Base-by-base conservation (phyloP, 371 early-diverging fungal species). In the Mortierella sp. region DNA sequence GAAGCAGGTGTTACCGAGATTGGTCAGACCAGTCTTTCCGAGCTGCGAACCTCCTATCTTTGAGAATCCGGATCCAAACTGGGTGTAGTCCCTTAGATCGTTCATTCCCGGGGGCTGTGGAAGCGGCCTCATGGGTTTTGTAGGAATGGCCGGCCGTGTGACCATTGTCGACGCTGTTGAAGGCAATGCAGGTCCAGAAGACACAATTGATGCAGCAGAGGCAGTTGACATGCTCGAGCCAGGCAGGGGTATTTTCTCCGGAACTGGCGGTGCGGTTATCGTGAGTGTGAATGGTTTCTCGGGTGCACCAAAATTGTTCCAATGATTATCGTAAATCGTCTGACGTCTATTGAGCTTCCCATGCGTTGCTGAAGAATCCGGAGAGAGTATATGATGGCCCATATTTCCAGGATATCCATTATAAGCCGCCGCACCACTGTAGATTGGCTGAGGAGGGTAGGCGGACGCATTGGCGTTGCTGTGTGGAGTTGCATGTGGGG, bases 1-100 rank as follows among this genome's bases (percentile, higher is more conserved):
- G 79, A 89, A 99, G 76, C 99, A 99, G 0, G 99, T 98, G 73
- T 99, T 99, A 30, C 99, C 99, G 39, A 99, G 68, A 72, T 99
- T 99, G 57, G 89, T 90, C 60, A 99, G 79, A 3, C 99, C 99
- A 0, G 88, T 85, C 30, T 87, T 86, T n/a, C 93, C 93, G 50
- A 89, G 85, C 53, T 75, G 72, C 2, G 83, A 76, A 0, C 72
- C 70, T 9, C 82, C 84, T 23, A 86, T 67, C 50, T 81, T 79
- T 17, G 86, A 83, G 46, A 82, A 79, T 0, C 82, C 76, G 6
- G 80, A 78, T 28, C 79, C 72, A 51, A 71, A 80, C 44, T 65
- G 59, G 24, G 76, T 76, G 34, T 76, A 76, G 30, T 69, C 60
- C 50, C 52, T 69, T 23, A 76, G 57, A 23, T 76, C 76, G 46